Evolutionary conservation across 2,329 filamentous ascomycete species (phyloP).

Genomic region (Penicillium decumbens): DNA sequence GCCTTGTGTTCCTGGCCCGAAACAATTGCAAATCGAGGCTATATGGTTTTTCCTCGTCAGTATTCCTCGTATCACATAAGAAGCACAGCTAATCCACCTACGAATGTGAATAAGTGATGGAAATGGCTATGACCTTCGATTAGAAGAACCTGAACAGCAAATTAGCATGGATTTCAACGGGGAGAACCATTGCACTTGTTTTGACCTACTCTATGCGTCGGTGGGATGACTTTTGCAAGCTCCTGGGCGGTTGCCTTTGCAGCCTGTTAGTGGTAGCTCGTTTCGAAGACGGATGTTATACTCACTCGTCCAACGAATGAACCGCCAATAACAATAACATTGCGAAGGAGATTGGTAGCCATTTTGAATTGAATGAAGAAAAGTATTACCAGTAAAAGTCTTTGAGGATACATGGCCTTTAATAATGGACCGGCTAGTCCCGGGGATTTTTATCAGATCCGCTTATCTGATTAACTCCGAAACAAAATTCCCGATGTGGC

Average conservation of each 20-base stretch:
- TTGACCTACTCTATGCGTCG: conserved; percentile 31
- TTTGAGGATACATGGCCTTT: neutral
- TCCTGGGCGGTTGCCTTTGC: conserved; percentile 32
- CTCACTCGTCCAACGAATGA: conserved; percentile 36
- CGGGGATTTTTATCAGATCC: neutral
- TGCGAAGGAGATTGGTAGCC: conserved; percentile 26
- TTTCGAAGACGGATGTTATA: neutral
- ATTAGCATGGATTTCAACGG: neutral
- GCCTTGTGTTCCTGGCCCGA: conserved; percentile 37
- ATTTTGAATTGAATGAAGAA: conserved; percentile 16
- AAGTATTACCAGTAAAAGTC: neutral
- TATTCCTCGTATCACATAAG: too few relatives aligned
- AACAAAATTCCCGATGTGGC: conserved; percentile 2
- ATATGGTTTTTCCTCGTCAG: neutral
- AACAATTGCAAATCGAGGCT: conserved; percentile 35
- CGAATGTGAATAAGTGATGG: conserved; percentile 36
- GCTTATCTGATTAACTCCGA: conserved; percentile 24
- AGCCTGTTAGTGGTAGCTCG: conserved; percentile 5
- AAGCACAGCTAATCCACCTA: conserved; percentile 11
- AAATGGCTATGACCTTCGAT: conserved; percentile 36
- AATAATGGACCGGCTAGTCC: neutral
- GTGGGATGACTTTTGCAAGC: conserved; percentile 31
- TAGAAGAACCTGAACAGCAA: conserved; percentile 26
- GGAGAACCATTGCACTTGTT: neutral
- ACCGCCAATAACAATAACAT: conserved; percentile 36